Evolutionary conservation across 2,329 filamentous ascomycete genomes (phyloP), one percentile per base, ranked within the genome.

Genomic region (Arachnopeziza araneosa): DNA sequence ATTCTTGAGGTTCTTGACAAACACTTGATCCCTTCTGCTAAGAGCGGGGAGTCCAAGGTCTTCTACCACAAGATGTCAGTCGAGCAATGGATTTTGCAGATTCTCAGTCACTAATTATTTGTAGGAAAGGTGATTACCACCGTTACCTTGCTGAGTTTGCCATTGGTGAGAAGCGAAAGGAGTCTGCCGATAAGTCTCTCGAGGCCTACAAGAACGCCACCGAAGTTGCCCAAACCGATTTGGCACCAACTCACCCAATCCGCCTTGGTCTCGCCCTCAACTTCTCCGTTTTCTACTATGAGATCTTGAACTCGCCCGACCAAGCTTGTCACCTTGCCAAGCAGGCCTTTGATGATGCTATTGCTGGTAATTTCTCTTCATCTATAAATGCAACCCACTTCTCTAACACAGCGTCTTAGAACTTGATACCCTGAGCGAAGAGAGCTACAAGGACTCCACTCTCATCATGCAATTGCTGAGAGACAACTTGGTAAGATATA

Each of bases 251-350:
- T 60, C 91, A 96, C 83, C 91, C 91, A 74, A 96, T 96, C 79
- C 91, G 91, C 74, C 89, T 96, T 67, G 91, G 91, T 76, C 86
- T 96, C 68, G 91, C 91, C 71, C 84, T 96, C 69, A 96, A 96
- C 88, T 96, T 96, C 84, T 96, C 93, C 68, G 93, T 97, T 74
- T 98, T 97, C 85, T 98, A 98, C 88, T 99, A 99, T 79, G 91
- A 99, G 87, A 99, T 98, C 77, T 84, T 98, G 74, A 99, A 98
- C 84, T 92, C 93, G 51, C 93, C 93, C 67, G 95, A 98, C 78
- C 93, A 96, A 82, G 93, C 93, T 75, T 97, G 93, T 88, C 93
- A 96, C 78, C 87, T 97, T 70, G 93, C 91, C 78, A 96, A 96
- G 86, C 90, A 93, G 78, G 91, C 91, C 61, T 96, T 96, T 74